Evolutionary conservation across 148 eudicot genomes (phyloP), one percentile per base, ranked within the genome.

Genomic region (Camellia sinensis): DNA sequence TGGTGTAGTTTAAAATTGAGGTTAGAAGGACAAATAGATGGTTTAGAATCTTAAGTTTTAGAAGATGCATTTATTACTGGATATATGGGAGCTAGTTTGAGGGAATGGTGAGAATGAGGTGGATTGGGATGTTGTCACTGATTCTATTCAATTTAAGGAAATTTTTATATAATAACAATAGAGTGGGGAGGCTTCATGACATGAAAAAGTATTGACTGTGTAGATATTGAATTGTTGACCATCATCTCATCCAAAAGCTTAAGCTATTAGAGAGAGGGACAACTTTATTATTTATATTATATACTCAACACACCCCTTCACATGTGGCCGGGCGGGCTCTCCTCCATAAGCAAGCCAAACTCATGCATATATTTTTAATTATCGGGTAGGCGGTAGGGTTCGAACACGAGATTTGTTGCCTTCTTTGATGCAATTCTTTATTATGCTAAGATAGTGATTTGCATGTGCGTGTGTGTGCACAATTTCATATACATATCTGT

Each of bases 101-200:
- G 46, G n/a, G 48, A 66, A 67, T 15, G 29, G 71, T 14, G 62
- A 67, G 6, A 41, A 5, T 6, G 5, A 14, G 48, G 48, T 67
- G 46, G 71, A 67, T 67, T 67, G 71, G 71, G 46, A 67, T 67
- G 48, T 41, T 67, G 71, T n/a, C 19, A 67, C 48, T 43, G 48
- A n/a, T 67, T 66, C 69, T 66, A 11, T 66, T 66, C 37, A 29
- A 29, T 29, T 12, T 14, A 22, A 48, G 18, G 69, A 13, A 45
- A 46, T 3, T 70, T 48, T 44, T 10, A 70, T 70, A 12, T 45
- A 74, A 74, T 56, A 50, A 56, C 2, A 40, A 10, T 37, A 15
- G 18, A 57, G 29, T 2, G 19, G 44, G n/a, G 48, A 10, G 7
- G 48, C 15, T 17, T 57, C 15, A 18, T 57, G 65, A 50, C 45